Base-by-base conservation (phyloP, 345 rosid genomes). In the Triadica sebifera region DNA sequence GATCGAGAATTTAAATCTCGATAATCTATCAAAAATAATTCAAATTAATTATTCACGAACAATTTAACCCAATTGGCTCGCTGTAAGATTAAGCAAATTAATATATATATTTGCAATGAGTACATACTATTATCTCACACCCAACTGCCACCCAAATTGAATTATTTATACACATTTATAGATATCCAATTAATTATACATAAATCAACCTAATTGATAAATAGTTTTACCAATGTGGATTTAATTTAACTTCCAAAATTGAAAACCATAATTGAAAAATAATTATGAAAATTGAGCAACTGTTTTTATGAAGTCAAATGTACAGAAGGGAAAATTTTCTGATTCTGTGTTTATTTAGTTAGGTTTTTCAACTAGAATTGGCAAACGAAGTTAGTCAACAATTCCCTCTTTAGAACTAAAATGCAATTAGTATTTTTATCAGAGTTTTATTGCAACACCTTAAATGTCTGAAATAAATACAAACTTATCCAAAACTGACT, bases 401-500 rank as follows among this genome's bases (percentile, higher is more conserved):
- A 1, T 46, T 65, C 19, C 29, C 34, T 55, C 25, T 70, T 37
- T 37, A 20, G 22, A 72, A 50, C 3, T 16, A 37, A 8, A n/a
- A 39, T 50, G 59, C 50, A 20, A 22, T 73, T 19, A 29, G 2
- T 29, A 29, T 46, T 47, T n/a, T 61, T 8, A 50, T 12, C 34
- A 65, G 6, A 34, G 20, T 25, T n/a, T 22, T 24, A 63, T 63
- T 62, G 24, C 5, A 46, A 19, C 61, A 22, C 4, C 38, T 29
- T 29, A 29, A 29, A 29, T 29, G 34, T 1, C 6, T n/a, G 45
- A 47, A 20, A 59, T 80, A 75, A 77, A 56, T 65, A 53, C 65
- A 17, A 52, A 69, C 47, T 70, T 76, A 74, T 73, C 82, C 75
- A 75, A 64, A 46, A 55, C 20, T 53, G 29, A 46, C 5, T 15